Percentiles rank a stretch among this genome's conserved stretches.
These are phyloP conservation scores for Syncephalis fuscata DNA, from an alignment of 371 early-diverging fungal genomes.

Conservation along the genomic window DNA sequence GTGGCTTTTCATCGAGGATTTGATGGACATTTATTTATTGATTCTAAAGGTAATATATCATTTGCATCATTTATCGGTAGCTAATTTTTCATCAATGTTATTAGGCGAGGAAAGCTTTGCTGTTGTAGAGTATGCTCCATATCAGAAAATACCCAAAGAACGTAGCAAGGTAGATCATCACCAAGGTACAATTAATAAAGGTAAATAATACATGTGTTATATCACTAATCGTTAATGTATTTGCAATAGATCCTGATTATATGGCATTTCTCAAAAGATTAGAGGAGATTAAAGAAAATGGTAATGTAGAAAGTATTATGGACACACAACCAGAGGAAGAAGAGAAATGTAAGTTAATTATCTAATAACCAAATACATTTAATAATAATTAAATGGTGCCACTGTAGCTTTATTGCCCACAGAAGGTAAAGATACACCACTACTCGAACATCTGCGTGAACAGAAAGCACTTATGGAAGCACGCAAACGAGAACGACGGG, in stretches of 20 bases:
- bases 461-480: no score
- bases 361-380: no score
- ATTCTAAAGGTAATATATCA: conserved; percentile 22
- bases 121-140: conserved; percentile 67
- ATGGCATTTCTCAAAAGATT: conserved; percentile 50
- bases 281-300: conserved; percentile 29
- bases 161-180: conserved; percentile 42
- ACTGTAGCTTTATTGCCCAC: no score
- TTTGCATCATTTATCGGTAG: not conserved
- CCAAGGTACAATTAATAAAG: conserved; percentile 59
- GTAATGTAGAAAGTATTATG: conserved; percentile 15
- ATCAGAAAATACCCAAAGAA: conserved; percentile 51
- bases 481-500: no score
- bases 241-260: conserved; percentile 47
- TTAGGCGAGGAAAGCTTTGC: conserved; percentile 50
- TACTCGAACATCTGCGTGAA: no score
- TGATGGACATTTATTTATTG: conserved; percentile 62
- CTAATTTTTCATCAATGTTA: not conserved
- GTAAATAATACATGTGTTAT: conserved; percentile 12
- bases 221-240: not conserved
- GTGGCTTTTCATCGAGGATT: conserved; percentile 53
- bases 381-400: no score
- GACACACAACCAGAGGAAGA: no score
- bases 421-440: no score
- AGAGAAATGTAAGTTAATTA: no score